A percentile compares a stretch with the other conserved stretches of the same genome.
phyloP scores from a whole-genome alignment of 176 grass and related monocot species.

The Juncus effusus region DNA sequence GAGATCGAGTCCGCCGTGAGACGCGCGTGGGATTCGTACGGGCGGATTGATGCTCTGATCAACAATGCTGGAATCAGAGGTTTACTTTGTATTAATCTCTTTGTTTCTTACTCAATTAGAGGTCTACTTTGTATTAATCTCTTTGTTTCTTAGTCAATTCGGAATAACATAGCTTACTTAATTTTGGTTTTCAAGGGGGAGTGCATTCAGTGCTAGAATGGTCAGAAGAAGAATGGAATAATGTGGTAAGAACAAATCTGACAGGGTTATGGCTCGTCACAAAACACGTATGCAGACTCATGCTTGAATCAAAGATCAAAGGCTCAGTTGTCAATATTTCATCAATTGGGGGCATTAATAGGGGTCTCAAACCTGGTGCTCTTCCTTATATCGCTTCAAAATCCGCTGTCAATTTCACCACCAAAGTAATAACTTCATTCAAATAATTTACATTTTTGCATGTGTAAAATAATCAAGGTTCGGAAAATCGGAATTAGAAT shows the following conservation, averaged over 20 bases:
- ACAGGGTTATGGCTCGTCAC: constrained; percentile 67
- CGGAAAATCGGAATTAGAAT: too few species aligned
- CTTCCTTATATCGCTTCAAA: constrained; percentile 63
- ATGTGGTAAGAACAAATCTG: constrained; percentile 77
- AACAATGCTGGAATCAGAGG: constrained; percentile 88
- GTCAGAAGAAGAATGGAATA: constrained; percentile 66
- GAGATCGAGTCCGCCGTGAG: constrained; percentile 42
- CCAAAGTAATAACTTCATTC: constrained; percentile 43
- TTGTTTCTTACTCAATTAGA: neutral
- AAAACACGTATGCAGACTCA: constrained; percentile 72
- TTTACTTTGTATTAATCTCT: constrained; percentile 6
- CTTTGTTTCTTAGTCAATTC: neutral
- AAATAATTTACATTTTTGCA: too few species aligned
- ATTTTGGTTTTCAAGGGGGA: constrained; percentile 35
- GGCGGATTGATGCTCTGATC: constrained; percentile 67
- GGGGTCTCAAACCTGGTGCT: constrained; percentile 51
- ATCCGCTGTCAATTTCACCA: constrained; percentile 52
- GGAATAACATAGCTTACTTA: neutral
- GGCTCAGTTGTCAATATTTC: constrained; percentile 83
- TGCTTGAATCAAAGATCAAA: constrained; percentile 56
- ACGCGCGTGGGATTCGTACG: constrained; percentile 64
- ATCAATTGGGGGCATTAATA: constrained; percentile 52
- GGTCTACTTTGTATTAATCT: neutral
- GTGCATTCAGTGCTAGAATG: constrained; percentile 72
- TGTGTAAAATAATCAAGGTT: too few species aligned